A percentile compares a stretch with the other conserved stretches of the same genome.
phyloP scores from a whole-genome alignment of 805 yeast species.

The Yarrowia keelungensis region DNA sequence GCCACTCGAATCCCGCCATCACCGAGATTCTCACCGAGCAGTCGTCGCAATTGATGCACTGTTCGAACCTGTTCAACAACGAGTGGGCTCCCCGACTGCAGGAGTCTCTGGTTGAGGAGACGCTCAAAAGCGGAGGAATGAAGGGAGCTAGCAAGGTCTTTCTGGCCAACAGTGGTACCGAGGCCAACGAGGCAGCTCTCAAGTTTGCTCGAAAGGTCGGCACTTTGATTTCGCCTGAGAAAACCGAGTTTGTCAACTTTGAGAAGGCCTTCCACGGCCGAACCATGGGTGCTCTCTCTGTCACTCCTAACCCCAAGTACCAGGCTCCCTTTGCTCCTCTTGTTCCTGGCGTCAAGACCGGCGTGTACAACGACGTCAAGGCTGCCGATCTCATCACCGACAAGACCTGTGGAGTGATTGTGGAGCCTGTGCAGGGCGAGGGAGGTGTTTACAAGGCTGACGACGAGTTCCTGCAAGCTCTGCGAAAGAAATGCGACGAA shows the following conservation, averaged over 20 bases:
- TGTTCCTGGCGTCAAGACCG: conserved; percentile 85
- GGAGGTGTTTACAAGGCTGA: conserved; percentile 86
- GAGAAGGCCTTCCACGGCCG: conserved; percentile 93
- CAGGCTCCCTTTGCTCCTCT: conserved; percentile 90
- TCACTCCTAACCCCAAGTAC: conserved; percentile 91
- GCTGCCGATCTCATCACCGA: conserved; percentile 67
- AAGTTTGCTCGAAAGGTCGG: conserved; percentile 86
- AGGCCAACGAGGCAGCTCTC: conserved; percentile 80
- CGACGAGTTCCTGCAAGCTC: conserved; percentile 65
- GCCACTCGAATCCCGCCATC: conserved; percentile 81
- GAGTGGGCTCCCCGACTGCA: conserved; percentile 83
- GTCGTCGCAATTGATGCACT: conserved; percentile 73
- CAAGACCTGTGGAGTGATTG: conserved; percentile 86
- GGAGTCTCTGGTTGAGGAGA: conserved; percentile 70
- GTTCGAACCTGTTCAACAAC: conserved; percentile 86
- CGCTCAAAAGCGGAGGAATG: conserved; percentile 80
- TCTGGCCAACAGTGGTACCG: conserved; percentile 76
- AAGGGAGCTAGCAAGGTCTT: conserved; percentile 75
- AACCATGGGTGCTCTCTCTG: conserved; percentile 89
- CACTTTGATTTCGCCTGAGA: conserved; percentile 54
- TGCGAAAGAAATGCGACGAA: conserved; percentile 70
- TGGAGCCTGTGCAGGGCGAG: conserved; percentile 98
- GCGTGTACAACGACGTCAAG: conserved; percentile 64
- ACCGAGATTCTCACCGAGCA: conserved; percentile 77
- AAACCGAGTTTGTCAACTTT: conserved; percentile 78